Percentiles rank a stretch among this genome's conserved stretches.
phyloP scores from a whole-genome alignment of 2,329 filamentous ascomycete species.

The Chrysosporium queenslandicum region DNA sequence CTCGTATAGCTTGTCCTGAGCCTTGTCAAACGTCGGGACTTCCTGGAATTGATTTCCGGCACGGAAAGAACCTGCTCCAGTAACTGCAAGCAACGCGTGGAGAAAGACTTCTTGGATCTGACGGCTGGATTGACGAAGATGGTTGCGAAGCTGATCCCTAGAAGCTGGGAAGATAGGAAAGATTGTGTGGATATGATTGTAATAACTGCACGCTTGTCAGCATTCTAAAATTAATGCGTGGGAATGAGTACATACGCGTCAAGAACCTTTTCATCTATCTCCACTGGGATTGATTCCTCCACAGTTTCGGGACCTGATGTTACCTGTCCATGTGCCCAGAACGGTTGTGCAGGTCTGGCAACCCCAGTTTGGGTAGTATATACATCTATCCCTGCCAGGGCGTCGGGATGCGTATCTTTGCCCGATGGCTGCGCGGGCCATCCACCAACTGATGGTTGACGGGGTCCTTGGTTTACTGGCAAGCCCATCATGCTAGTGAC shows the following conservation, averaged over 20 bases:
- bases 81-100: constrained; percentile 33
- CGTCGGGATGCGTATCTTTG: constrained; percentile 20
- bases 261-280: constrained; percentile 32
- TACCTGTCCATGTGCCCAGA: constrained; percentile 27
- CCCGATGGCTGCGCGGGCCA: constrained; percentile 24
- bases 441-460: constrained; percentile 19
- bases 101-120: constrained; percentile 35
- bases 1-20: constrained; percentile 32
- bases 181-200: constrained; percentile 33
- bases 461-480: constrained; percentile 21
- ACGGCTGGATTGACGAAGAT: constrained; percentile 33
- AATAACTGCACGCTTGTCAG: constrained; percentile 26
- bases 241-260: constrained; percentile 27
- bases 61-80: constrained; percentile 30
- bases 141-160: constrained; percentile 29
- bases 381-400: constrained; percentile 12
- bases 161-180: constrained; percentile 35
- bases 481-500: constrained; percentile 33
- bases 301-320: constrained; percentile 23
- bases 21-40: constrained; percentile 29
- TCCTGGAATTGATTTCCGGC: constrained; percentile 28
- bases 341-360: constrained; percentile 31
- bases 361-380: constrained; percentile 31
- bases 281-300: constrained; percentile 29
- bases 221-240: background rate